Percentiles rank a stretch among this genome's conserved stretches.
Conservation (phyloP, 345 rosid species). For the Streptanthus diversifolius region DNA sequence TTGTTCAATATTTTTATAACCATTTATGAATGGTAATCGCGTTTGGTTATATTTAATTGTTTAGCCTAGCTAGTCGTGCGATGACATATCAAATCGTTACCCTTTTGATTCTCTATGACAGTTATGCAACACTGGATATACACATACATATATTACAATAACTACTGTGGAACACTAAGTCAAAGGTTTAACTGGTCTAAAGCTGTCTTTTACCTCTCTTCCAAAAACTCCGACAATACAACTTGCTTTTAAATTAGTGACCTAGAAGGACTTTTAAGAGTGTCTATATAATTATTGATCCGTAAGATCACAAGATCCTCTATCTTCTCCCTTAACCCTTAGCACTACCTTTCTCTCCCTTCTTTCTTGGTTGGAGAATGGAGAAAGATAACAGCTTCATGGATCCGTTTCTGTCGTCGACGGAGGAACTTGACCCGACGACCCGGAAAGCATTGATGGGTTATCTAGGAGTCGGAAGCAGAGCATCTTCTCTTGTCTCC, state of each 20-base stretch:
- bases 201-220: slow-evolving; percentile 29
- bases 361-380: slow-evolving; percentile 25
- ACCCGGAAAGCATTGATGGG: slow-evolving; percentile 27
- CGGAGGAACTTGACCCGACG: slow-evolving; percentile 29
- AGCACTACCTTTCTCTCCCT: neutral
- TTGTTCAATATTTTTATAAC: neutral
- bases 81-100: neutral
- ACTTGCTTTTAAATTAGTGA: neutral
- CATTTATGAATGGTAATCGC: neutral
- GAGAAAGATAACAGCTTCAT: slow-evolving; percentile 29
- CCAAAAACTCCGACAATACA: neutral
- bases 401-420: slow-evolving; percentile 38
- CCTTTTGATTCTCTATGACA: neutral
- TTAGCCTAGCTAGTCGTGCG: slow-evolving; percentile 14
- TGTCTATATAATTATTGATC: slow-evolving; percentile 2
- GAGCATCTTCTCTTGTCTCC: slow-evolving; percentile 37
- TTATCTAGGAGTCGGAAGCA: slow-evolving; percentile 1
- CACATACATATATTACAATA: neutral
- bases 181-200: slow-evolving; percentile 13
- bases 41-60: neutral
- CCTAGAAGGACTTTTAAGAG: neutral
- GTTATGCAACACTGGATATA: neutral
- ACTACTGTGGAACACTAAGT: slow-evolving; percentile 23
- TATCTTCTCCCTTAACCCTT: neutral
- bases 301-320: neutral